phyloP scores from a whole-genome alignment of 306 rosid species.

The Canavalia gladiata region DNA sequence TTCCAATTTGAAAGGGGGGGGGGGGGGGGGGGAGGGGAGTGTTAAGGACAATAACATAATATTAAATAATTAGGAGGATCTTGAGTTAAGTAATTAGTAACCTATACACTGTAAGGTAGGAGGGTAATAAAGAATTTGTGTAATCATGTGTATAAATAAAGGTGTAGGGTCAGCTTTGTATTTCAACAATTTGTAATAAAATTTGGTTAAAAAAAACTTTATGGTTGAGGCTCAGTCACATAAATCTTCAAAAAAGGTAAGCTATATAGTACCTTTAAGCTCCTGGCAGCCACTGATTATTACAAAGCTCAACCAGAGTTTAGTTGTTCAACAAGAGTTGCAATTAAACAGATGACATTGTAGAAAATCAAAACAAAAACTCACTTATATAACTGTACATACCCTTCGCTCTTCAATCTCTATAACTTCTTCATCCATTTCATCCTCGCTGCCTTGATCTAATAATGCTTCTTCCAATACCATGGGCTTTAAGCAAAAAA shows the following conservation, averaged over 20 bases:
- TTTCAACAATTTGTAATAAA: conserved; percentile 15
- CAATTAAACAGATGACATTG: not conserved
- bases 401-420: conserved; percentile 81
- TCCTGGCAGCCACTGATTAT: conserved; percentile 25
- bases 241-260: conserved; percentile 2
- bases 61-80: not conserved
- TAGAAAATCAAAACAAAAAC: conserved; percentile 33
- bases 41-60: too few species aligned
- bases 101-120: not conserved
- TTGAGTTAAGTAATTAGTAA: conserved; percentile 8
- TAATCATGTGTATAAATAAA: not conserved
- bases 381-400: conserved; percentile 36
- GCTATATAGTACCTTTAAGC: conserved; percentile 26
- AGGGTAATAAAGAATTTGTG: not conserved
- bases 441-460: conserved; percentile 86
- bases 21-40: too few species aligned
- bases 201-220: not conserved
- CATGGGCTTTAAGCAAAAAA: conserved; percentile 79
- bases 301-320: conserved; percentile 20
- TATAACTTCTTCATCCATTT: conserved; percentile 78
- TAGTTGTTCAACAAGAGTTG: conserved; percentile 34
- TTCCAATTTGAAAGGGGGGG: too few species aligned
- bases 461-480: conserved; percentile 69
- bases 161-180: not conserved
- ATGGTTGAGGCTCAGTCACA: conserved; percentile 10